Base-by-base conservation (phyloP, 2,329 filamentous ascomycete genomes). In the Parastagonospora nodorum region DNA sequence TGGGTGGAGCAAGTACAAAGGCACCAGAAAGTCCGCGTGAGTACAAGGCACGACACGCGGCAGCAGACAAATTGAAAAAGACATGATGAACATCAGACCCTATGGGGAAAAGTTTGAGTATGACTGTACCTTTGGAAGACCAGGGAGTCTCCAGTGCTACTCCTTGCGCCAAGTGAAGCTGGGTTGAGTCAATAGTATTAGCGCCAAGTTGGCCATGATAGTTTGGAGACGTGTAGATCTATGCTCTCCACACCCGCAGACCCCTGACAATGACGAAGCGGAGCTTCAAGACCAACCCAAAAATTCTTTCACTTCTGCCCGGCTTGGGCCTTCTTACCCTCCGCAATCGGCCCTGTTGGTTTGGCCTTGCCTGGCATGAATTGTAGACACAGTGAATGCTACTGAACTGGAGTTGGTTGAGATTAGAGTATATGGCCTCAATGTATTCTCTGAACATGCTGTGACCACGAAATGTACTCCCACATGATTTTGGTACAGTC, bases 11-110 rank as follows among this genome's bases (percentile, higher is more conserved):
- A 53, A 77, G 77, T 53, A 66, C 67, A 37, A 80, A 79, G 57
- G 75, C 80, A 52, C 42, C 87, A 68, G 92, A 97, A 78, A 96
- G 87, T 71, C 94, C 94, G 8, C 84, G 92, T 61, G 88, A 90
- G 53, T 99, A 90, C 75, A 99, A 99, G 79, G 87, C 68, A 42
- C 75, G 84, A 51, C 82, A 82, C 67, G 69, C 73, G 6, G 67
- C 74, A 60, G 69, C 67, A 47, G 77, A 77, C 35, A 68, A 73
- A 48, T 65, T 63, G 42, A 75, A 78, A 53, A 74, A 71, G 45
- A 48, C 54, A 42, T 51, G 45, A 56, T 62, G 42, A 56, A 7
- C 8, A 38, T 28, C 9, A 8, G 5, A 39, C 3, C 15, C 2
- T 16, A 35, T 8, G n/a, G 16, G 35, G 15, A 14, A 37, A 14